A percentile compares a stretch with the other conserved stretches of the same genome.
These are phyloP conservation scores for Fraxinus dipetala DNA, from an alignment of 305 asterid genomes.

Conservation along the genomic window DNA sequence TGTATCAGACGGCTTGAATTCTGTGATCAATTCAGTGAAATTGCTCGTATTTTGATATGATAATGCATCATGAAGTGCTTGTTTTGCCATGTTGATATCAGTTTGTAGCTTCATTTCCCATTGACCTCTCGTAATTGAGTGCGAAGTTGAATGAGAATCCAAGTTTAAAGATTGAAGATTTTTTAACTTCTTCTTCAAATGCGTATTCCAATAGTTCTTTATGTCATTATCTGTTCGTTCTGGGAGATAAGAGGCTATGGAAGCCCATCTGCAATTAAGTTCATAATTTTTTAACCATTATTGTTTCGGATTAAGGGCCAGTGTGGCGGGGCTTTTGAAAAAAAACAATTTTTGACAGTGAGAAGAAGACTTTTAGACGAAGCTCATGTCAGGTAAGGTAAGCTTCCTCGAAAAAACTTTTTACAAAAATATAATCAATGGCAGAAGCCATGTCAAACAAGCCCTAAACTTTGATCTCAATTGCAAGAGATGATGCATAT, in stretches of 20 bases:
- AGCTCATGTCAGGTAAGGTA: too few species aligned
- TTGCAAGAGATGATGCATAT: too few species aligned
- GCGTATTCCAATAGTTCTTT: slow-evolving; percentile 83
- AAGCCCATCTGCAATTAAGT: slow-evolving; percentile 68
- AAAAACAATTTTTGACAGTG: background rate
- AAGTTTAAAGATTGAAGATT: slow-evolving; percentile 31
- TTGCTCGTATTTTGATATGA: slow-evolving; percentile 31
- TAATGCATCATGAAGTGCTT: slow-evolving; percentile 78
- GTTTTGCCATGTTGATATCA: slow-evolving; percentile 76
- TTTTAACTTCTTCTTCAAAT: slow-evolving; percentile 64
- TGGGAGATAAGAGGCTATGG: slow-evolving; percentile 78
- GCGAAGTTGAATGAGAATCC: slow-evolving; percentile 27
- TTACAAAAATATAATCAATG: too few species aligned
- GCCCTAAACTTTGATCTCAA: background rate
- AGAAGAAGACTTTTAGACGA: too few species aligned
- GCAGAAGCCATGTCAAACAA: background rate
- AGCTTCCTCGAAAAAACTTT: too few species aligned
- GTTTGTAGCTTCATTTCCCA: slow-evolving; percentile 84
- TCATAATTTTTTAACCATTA: background rate
- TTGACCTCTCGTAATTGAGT: slow-evolving; percentile 57
- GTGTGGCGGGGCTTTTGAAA: too few species aligned
- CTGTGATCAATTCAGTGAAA: slow-evolving; percentile 2
- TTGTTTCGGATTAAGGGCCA: background rate
- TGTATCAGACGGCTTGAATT: background rate
- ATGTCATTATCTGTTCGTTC: slow-evolving; percentile 91